Base-by-base conservation (phyloP, 2,329 filamentous ascomycete genomes). In the Sporothrix pseudoabietina region DNA sequence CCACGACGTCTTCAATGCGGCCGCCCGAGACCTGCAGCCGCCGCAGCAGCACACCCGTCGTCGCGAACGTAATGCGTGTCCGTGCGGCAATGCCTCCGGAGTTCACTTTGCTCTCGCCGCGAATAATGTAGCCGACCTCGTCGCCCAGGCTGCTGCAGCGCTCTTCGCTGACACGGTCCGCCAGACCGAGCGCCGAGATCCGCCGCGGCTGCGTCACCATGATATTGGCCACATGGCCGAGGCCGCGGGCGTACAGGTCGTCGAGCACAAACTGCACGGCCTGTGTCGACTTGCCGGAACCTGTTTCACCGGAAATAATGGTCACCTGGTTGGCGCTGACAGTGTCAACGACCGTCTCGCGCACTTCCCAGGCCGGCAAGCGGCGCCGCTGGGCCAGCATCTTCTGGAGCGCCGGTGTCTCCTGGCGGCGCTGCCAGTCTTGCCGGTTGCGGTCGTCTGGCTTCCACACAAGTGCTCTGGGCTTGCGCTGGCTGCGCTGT, bases 251-350 rank as follows among this genome's bases (percentile, higher is more conserved):
- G 77, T 98, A 97, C 76, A 98, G 84, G 77, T 98, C 93, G 78
- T 99, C 96, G 1, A 99, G 86, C 59, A 99, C 87, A 81, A 98
- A 99, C 80, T 99, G 96, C 47, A 98, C 94, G 2, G 94, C 96
- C 81, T 99, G 96, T 0, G 96, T 98, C 68, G 93, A 97, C 82
- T 99, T 99, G 79, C 96, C 96, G 22, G 94, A 97, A 71, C 96
- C 96, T 4, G 96, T 99, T 82, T 98, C 96, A 77, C 96, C 96
- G 59, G 94, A 97, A 77, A 99, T 96, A 78, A 99, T 98, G 0
- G 94, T 97, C 69, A 99, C 94, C 81, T 98, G 91, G 78, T 95
- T 90, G 4, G 86, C 84, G 57, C 87, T 87, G 68, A 99, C 92
- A 0, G 92, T 92, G 26, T 87, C 81, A 10, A 98, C 89, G 41